These are phyloP conservation scores for Galerina marginata DNA, from an alignment of 768 basidiomycete species.

Conservation along the genomic window DNA sequence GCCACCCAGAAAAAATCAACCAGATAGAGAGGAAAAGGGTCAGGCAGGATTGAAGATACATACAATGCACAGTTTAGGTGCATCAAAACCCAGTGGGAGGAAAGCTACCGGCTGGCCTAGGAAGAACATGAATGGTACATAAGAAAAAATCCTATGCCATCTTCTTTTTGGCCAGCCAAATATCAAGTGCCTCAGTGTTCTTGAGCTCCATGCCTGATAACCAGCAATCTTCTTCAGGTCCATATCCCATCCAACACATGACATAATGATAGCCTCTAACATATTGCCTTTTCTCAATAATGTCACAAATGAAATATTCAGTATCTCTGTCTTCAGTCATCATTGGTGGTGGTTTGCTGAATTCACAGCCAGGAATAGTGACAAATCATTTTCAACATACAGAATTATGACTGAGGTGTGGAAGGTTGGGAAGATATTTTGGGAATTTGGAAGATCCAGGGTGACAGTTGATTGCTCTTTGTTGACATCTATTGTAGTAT, in stretches of 20 bases:
- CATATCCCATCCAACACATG: conserved; percentile 34
- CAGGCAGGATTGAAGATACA: background rate
- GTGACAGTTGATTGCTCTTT: conserved; percentile 25
- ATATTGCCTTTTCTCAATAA: conserved; percentile 29
- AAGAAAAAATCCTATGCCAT: background rate
- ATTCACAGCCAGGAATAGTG: conserved; percentile 33
- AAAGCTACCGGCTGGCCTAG: conserved; percentile 18
- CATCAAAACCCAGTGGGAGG: conserved; percentile 20
- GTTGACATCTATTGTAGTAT: conserved; percentile 23
- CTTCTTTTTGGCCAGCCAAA: conserved; percentile 5
- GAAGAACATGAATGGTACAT: conserved; percentile 5
- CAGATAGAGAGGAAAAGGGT: background rate
- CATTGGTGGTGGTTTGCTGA: conserved; percentile 24
- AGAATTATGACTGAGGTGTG: conserved; percentile 32
- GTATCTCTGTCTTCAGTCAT: conserved; percentile 23
- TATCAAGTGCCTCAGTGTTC: conserved; percentile 23
- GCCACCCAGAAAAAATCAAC: background rate
- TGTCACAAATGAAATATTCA: conserved; percentile 27
- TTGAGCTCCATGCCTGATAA: conserved; percentile 29
- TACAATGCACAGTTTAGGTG: conserved; percentile 10
- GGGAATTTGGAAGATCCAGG: conserved; percentile 21
- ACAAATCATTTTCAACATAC: conserved; percentile 31
- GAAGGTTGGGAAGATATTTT: conserved; percentile 36
- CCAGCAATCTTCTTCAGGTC: conserved; percentile 31
- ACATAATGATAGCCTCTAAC: conserved; percentile 34